These are phyloP conservation scores for Ogataea zsoltii DNA, from an alignment of 805 yeast species.

Conservation along the genomic window DNA sequence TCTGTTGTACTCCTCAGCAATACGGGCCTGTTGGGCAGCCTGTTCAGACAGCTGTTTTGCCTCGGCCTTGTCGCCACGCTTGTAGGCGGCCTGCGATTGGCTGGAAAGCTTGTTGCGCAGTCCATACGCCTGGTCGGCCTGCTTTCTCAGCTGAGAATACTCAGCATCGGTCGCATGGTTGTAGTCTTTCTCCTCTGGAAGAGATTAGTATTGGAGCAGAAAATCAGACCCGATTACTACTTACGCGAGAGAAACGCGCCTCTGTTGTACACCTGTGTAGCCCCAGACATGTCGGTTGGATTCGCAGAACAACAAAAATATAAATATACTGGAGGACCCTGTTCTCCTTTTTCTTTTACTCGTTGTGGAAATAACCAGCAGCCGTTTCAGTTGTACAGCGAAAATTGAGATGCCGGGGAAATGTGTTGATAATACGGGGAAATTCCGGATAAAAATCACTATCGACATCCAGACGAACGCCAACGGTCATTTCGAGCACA, in stretches of 20 bases:
- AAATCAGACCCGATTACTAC: slow-evolving; percentile 4
- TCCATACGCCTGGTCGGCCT: slow-evolving; percentile 68
- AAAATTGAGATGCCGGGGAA: not conserved
- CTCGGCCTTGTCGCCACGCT: slow-evolving; percentile 65
- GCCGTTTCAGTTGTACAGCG: slow-evolving; percentile 7
- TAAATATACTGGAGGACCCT: not conserved
- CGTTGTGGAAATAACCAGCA: slow-evolving; percentile 1
- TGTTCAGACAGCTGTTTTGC: slow-evolving; percentile 75
- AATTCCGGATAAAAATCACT: not conserved
- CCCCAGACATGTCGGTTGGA: slow-evolving; percentile 23
- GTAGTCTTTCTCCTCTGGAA: slow-evolving; percentile 45
- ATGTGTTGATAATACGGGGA: not conserved
- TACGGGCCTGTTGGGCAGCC: slow-evolving; percentile 56
- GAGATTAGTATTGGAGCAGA: not conserved
- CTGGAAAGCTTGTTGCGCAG: slow-evolving; percentile 55
- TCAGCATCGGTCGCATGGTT: slow-evolving; percentile 71
- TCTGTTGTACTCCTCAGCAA: slow-evolving; percentile 69
- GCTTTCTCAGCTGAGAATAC: slow-evolving; percentile 60
- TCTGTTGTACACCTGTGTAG: slow-evolving; percentile 23
- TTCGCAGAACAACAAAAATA: not conserved
- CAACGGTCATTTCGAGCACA: no score
- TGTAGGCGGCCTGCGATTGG: slow-evolving; percentile 76
- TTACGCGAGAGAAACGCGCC: slow-evolving; percentile 29
- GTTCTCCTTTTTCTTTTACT: slow-evolving; percentile 4
- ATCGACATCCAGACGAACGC: no score